Evolutionary conservation across 768 basidiomycete genomes (phyloP), one percentile per base, ranked within the genome.

Genomic region (Tephrocybe rancida): DNA sequence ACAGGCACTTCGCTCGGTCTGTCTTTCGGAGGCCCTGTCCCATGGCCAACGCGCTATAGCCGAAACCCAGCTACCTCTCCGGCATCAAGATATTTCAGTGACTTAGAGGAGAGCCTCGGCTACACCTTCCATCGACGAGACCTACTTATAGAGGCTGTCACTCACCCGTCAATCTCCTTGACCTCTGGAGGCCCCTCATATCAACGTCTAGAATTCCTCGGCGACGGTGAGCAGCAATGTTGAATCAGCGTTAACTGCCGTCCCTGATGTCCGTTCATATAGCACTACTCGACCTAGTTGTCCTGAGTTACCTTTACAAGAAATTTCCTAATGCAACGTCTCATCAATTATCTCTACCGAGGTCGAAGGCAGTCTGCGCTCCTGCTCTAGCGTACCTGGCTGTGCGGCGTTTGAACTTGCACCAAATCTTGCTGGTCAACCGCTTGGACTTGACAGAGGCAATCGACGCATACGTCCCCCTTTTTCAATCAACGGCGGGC

Each of bases 201-300:
- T 67, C 88, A 96, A 56, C 82, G 94, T 13, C 72, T 95, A 10
- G 94, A 96, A 61, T 95, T 93, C 61, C 77, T 96, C 2, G 94
- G 94, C 27, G 94, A 96, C 65, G 90, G 92, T 93, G 65, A 71
- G 84, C n/a, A 22, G 5, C 41, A 43, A 37, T 26, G 35, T 52
- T 32, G 9, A 30, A 26, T 18, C 29, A 16, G 29, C 44, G 27
- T 44, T 11, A 58, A 63, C 3, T 37, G 8, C 38, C 45, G 11
- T 48, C 21, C 60, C 37, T 16, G 57, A 57, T 16, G 35, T 45
- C 35, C 50, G 2, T 47, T 18, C 56, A 16, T 54, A 21, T 60
- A 91, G 90, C 88, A 27, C 68, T 92, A 24, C 74, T 90, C 24
- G 84, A 90, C 59, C 67, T 92, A 24, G 88, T 86, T 38, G 82